Base-by-base conservation (phyloP, 495 filamentous ascomycete species). In the Neurospora africana region DNA sequence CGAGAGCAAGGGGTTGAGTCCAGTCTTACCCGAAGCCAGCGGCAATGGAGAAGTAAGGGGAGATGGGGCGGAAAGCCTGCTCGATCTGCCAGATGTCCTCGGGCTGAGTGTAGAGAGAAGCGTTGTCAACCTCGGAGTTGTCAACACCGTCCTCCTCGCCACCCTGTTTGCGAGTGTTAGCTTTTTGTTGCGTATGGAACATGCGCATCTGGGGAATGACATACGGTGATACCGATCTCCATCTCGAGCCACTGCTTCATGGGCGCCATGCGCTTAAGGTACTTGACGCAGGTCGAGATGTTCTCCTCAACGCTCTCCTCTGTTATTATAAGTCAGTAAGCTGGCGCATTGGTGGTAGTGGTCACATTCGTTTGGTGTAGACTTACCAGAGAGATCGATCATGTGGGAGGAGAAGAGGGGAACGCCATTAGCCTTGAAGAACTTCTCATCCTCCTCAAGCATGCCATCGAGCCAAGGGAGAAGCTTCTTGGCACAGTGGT, bases 211-310 rank as follows among this genome's bases (percentile, higher is more conserved):
- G n/a, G 33, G 10, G 11, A 35, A 69, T n/a, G 39, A 23, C 47
- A 27, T 17, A 70, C 68, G 21, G 79, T 79, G 74, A 81, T 79
- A 23, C 80, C 77, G 41, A 81, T 80, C 74, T 94, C 92, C 95
- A 98, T 99, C 87, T 99, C 95, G 70, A 99, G 88, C 92, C 93
- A 99, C 82, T 98, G 93, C 86, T 97, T 97, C 93, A 97, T 92
- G 71, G 94, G 93, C 44, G 92, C 91, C 74, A 90, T 92, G 74
- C 94, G 89, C 88, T 97, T 91, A 43, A 97, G 86, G 87, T 98
- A 97, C 79, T 90, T 88, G 78, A 90, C 91, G 72, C 94, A 97
- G 76, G 93, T 97, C 74, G 89, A 75, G 77, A 99, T 95, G 89
- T 99, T 99, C 81, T 86, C 90, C 41, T 95, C 89, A 69, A 97